Conservation (phyloP, 768 basidiomycete genomes). For the Tricholoma terreum region DNA sequence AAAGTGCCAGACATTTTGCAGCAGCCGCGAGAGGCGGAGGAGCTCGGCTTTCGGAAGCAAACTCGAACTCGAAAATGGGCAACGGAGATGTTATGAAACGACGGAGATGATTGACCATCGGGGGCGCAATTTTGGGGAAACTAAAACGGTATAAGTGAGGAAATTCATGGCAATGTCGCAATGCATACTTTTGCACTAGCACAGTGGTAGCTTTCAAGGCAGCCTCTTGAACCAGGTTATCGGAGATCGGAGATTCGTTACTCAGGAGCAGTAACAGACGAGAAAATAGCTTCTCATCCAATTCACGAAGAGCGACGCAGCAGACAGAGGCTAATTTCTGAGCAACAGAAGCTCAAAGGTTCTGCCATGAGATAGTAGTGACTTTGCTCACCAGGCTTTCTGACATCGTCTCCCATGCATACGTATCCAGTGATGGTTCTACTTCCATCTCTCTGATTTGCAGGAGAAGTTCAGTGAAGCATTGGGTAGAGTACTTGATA, state of each 20-base stretch:
- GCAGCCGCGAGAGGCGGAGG: conserved; percentile 81
- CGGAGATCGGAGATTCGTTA: conserved; percentile 74
- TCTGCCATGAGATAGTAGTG: background rate
- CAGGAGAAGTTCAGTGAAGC: conserved; percentile 70
- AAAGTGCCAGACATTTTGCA: conserved; percentile 86
- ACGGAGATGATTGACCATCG: conserved; percentile 75
- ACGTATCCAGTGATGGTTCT: conserved; percentile 80
- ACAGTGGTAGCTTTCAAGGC: conserved; percentile 84
- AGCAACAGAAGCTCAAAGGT: background rate
- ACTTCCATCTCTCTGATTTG: conserved; percentile 83
- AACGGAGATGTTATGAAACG: conserved; percentile 87
- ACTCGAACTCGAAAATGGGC: conserved; percentile 85
- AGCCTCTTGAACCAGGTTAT: conserved; percentile 84
- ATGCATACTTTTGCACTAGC: conserved; percentile 72
- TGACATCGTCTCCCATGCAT: conserved; percentile 91
- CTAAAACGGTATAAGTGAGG: conserved; percentile 33
- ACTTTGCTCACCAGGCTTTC: conserved; percentile 66
- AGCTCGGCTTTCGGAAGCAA: conserved; percentile 66
- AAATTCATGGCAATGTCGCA: background rate
- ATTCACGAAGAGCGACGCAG: conserved; percentile 63
- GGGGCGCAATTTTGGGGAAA: conserved; percentile 75
- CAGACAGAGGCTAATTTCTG: conserved; percentile 88
- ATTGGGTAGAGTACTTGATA: conserved; percentile 63
- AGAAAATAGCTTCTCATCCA: conserved; percentile 67
- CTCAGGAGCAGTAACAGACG: conserved; percentile 75